Conservation (phyloP, 768 basidiomycete species). For the Auricularia heimuer region DNA sequence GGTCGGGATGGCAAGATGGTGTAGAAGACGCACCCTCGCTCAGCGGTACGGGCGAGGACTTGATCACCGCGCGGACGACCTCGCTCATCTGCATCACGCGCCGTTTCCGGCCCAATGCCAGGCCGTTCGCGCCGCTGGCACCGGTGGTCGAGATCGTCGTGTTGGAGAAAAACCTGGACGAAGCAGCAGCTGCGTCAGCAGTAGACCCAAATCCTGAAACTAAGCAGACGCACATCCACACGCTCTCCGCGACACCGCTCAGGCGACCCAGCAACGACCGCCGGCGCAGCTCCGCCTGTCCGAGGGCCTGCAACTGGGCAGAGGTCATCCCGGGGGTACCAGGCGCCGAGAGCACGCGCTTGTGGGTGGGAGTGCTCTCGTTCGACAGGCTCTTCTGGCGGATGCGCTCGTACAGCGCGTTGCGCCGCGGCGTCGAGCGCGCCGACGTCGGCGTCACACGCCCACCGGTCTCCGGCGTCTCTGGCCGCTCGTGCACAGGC, state of each 20-base stretch:
- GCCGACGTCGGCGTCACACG: slow-evolving; percentile 7
- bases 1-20: too few species aligned
- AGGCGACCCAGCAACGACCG: slow-evolving; percentile 70
- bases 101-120: slow-evolving; percentile 41
- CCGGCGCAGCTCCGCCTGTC: slow-evolving; percentile 70
- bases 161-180: slow-evolving; percentile 59
- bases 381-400: slow-evolving; percentile 59
- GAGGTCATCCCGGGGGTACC: slow-evolving; percentile 29
- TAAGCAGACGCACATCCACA: slow-evolving; percentile 60
- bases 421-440: slow-evolving; percentile 49
- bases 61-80: slow-evolving; percentile 58
- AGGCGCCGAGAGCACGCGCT: slow-evolving; percentile 33
- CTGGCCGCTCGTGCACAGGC: slow-evolving; percentile 55
- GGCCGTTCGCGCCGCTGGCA: slow-evolving; percentile 32
- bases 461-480: slow-evolving; percentile 44
- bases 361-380: slow-evolving; percentile 33
- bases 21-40: slow-evolving; percentile 29
- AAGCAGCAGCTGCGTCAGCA: neutral
- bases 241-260: slow-evolving; percentile 72
- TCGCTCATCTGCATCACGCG: slow-evolving; percentile 59
- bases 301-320: slow-evolving; percentile 59
- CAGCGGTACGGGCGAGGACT: slow-evolving; percentile 74
- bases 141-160: slow-evolving; percentile 39
- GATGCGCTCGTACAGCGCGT: slow-evolving; percentile 73
- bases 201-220: too few species aligned